These are phyloP conservation scores for Stellera chamaejasme DNA, from an alignment of 345 rosid species.

Conservation along the genomic window DNA sequence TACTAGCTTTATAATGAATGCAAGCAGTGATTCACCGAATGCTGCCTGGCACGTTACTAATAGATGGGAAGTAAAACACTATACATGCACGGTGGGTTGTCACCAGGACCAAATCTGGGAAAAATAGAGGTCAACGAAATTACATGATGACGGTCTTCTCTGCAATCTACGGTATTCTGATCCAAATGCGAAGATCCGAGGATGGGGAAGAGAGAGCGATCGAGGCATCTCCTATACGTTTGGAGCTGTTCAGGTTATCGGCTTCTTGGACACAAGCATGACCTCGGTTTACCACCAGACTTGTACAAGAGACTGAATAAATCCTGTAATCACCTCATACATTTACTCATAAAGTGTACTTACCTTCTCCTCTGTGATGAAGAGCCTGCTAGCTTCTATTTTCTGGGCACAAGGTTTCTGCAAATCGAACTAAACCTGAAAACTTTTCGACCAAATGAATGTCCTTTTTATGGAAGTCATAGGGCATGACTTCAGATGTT, in stretches of 20 bases:
- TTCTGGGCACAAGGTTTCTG: too few relatives aligned
- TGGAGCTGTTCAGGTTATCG: conserved; percentile 30
- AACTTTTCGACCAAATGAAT: too few relatives aligned
- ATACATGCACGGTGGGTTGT: conserved; percentile 61
- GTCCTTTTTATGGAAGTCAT: too few relatives aligned
- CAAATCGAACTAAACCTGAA: too few relatives aligned
- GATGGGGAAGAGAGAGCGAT: conserved; percentile 58
- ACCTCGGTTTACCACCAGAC: too few relatives aligned
- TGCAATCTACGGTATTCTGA: conserved; percentile 62
- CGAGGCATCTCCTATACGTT: conserved; percentile 52
- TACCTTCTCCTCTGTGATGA: too few relatives aligned
- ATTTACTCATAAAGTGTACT: too few relatives aligned
- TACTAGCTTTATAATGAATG: conserved; percentile 5
- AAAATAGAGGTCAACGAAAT: conserved; percentile 36
- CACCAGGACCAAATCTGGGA: conserved; percentile 43
- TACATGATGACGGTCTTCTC: conserved; percentile 52
- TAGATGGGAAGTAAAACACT: conserved; percentile 43
- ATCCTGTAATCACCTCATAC: too few relatives aligned
- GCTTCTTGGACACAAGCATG: too few relatives aligned
- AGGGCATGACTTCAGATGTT: too few relatives aligned
- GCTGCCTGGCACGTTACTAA: conserved; percentile 45
- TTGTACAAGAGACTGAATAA: too few relatives aligned
- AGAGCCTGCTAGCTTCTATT: too few relatives aligned
- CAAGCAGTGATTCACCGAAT: conserved; percentile 23
- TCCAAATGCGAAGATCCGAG: conserved; percentile 40